Conservation (phyloP, 257 asterid species). For the Rauvolfia tetraphylla region DNA sequence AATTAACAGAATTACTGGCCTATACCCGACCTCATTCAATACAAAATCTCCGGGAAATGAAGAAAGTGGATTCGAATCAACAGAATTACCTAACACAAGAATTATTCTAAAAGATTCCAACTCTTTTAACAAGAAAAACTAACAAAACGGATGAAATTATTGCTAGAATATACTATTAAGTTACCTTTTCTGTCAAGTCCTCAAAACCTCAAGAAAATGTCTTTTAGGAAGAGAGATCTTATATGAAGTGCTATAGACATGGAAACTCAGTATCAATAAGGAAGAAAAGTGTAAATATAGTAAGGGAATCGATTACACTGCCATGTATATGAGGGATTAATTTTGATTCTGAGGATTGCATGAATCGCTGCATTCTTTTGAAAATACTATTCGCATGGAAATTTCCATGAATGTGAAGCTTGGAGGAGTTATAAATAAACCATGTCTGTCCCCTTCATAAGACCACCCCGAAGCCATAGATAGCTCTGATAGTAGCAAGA, state of each 20-base stretch:
- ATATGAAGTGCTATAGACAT: too few species aligned
- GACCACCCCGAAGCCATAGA: background rate
- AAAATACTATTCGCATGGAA: background rate
- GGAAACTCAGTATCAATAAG: too few species aligned
- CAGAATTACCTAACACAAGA: background rate
- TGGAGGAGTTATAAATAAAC: background rate
- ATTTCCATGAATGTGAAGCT: background rate
- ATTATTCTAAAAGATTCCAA: background rate
- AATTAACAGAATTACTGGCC: too few species aligned
- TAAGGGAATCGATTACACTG: background rate
- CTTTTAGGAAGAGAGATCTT: too few species aligned
- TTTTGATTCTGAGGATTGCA: background rate
- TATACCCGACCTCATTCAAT: too few species aligned
- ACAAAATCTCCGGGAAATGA: background rate
- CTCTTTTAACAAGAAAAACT: background rate
- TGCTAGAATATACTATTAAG: background rate
- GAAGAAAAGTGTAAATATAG: background rate
- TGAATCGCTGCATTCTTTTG: background rate
- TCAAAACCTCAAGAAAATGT: background rate
- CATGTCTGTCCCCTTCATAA: background rate
- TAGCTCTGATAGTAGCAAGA: background rate
- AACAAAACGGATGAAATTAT: background rate
- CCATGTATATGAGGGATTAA: background rate
- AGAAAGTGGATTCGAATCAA: too few species aligned
- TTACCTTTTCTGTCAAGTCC: background rate